Base-by-base conservation (phyloP, 192 early-diverging fungal genomes). In the Coemansia sp. region DNA sequence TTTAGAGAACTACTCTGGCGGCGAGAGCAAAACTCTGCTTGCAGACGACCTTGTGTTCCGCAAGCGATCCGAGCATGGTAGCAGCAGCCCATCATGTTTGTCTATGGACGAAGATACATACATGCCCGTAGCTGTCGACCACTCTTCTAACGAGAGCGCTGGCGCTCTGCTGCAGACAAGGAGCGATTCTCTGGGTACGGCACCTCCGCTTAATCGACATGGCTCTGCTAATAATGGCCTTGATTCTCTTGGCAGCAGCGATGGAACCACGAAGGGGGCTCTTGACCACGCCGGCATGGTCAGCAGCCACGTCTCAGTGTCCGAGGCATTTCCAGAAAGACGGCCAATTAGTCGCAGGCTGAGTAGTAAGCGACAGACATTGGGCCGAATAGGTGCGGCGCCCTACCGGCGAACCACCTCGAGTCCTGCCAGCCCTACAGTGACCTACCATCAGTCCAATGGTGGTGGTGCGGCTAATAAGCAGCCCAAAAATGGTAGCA, bases 281-380 rank as follows among this genome's bases (percentile, higher is more conserved):
- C 3, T 31, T 35, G 23, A 7, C 35, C 20, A 60, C 36, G 40
- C 3, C 2, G 24, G 48, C 48, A 6, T 24, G 36, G 31, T 63
- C 20, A 71, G 45, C 28, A 58, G 61, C 20, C 39, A n/a, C 10
- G 35, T 71, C 14, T 68, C 76, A 0, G 48, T 82, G 5, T 61
- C 79, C 20, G 74, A 76, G 18, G 74, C 74, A 21, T 82, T 82
- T 28, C 79, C 79, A 1, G 79, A 82, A 14, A 75, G 79, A 35
- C 71, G 60, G 60, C 79, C 66, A 1, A 48, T 82, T 14, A 58
- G 37, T 28, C 74, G 74, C 62, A 67, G 64, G 51, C 28, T 55
- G 14, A 55, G 51, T 16, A 55, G 51, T 16, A 55, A 67, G 57
- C 65, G 65, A 16, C 45, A 50, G 58, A 46, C 35, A 4, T 24